Evolutionary conservation across 768 basidiomycete genomes (phyloP), one percentile per base, ranked within the genome.

Genomic region (Trametes villosa): DNA sequence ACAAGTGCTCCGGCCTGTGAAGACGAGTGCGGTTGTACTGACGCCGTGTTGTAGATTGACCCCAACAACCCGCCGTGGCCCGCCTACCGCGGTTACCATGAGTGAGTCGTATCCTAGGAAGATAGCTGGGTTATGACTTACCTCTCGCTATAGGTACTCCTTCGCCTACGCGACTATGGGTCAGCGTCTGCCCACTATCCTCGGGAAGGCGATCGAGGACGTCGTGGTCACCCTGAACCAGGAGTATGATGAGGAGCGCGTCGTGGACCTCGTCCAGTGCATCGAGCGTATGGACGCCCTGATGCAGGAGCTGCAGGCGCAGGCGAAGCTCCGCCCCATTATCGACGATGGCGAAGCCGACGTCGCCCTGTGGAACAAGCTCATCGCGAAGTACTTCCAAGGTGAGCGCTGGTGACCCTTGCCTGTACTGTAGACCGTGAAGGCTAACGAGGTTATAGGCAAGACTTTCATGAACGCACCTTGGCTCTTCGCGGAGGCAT

Each of bases 391-490:
- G 71, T 97, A 85, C 74, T 97, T 97, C 77, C 88, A 94, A 76
- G 92, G 92, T 86, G 68, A 70, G 73, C 56, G 17, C 5, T 9
- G 15, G 15, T 38, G 13, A 11, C 18, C n/a, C 34, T 47, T 18
- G 26, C 9, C 26, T 24, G n/a, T 4, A 40, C 1, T 33, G 17
- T 20, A 15, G 11, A n/a, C 20, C 41, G 18, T 47, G 7, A 24
- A 50, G 22, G 40, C 34, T 9, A 20, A 12, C 8, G 18, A 8
- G 27, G 8, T 8, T 20, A 18, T 50, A 87, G 91, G 90, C 30
- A 92, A 91, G 74, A 88, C 92, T 68, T 95, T 94, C 70, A 96
- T 96, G 93, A 94, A 91, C 71, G 94, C 95, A 0, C 94, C 94
- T 6, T 96, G 94, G 95, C 78, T 97, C 18, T 97, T 98, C 68